phyloP scores from a whole-genome alignment of 2,329 filamentous ascomycete genomes.

The Dothistroma septosporum region DNA sequence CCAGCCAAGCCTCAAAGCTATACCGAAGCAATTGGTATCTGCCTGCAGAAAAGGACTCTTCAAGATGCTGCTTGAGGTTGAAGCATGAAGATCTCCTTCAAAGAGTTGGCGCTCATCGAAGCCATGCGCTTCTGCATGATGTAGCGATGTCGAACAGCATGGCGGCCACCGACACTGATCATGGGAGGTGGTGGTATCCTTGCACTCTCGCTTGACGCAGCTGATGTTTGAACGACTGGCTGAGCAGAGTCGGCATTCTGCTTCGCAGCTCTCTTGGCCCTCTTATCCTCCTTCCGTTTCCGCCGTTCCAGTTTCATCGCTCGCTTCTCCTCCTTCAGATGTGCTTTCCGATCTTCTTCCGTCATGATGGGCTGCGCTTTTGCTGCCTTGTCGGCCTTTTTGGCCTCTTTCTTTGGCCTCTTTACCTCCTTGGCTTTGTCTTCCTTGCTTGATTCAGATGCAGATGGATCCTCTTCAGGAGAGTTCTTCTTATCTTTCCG shows the following conservation, averaged over 20 bases:
- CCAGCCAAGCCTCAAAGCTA: not conserved
- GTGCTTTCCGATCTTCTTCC: constrained; percentile 28
- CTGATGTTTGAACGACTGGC: constrained; percentile 19
- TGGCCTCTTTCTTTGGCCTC: constrained; percentile 33
- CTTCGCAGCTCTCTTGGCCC: constrained; percentile 43
- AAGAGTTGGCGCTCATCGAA: constrained; percentile 70
- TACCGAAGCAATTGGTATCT: not conserved
- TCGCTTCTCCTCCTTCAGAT: constrained; percentile 45
- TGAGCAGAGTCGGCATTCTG: constrained; percentile 41
- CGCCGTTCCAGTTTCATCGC: constrained; percentile 44
- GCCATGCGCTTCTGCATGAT: constrained; percentile 87
- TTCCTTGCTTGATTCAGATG: constrained; percentile 21
- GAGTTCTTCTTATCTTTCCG: constrained; percentile 2
- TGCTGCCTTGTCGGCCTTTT: constrained; percentile 14
- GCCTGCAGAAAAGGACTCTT: not conserved
- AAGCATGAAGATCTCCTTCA: constrained; percentile 82
- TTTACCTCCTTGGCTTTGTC: constrained; percentile 40
- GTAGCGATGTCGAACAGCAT: constrained; percentile 72
- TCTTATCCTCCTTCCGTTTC: constrained; percentile 50
- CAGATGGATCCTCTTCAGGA: not conserved
- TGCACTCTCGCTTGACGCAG: constrained; percentile 19
- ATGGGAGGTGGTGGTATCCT: constrained; percentile 32
- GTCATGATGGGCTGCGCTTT: constrained; percentile 21
- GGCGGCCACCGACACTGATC: constrained; percentile 45
- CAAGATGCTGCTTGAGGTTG: constrained; percentile 41